phyloP scores from a whole-genome alignment of 169 alveolate species.

The Cryptosporidium xiaoi region DNA sequence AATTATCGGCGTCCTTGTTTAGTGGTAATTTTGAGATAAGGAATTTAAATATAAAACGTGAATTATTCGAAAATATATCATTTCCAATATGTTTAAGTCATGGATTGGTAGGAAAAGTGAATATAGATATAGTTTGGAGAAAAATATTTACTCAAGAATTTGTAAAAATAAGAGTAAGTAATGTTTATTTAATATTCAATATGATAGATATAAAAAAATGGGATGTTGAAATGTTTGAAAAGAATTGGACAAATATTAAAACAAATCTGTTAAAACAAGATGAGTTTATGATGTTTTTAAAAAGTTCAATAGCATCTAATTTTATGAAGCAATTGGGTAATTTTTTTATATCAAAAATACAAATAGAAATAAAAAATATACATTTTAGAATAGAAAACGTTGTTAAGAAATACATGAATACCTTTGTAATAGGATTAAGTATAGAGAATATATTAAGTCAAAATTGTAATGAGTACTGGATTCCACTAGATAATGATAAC shows the following conservation, averaged over 20 bases:
- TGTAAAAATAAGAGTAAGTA: constrained; percentile 30
- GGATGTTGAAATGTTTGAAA: constrained; percentile 69
- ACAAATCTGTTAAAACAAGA: constrained; percentile 45
- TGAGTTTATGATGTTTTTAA: constrained; percentile 43
- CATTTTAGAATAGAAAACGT: constrained; percentile 50
- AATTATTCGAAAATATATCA: constrained; percentile 30
- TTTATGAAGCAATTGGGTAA: constrained; percentile 43
- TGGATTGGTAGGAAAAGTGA: constrained; percentile 61
- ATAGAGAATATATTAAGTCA: constrained; percentile 27
- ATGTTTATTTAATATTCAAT: constrained; percentile 54
- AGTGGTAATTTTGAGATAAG: constrained; percentile 58
- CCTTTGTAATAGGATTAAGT: constrained; percentile 35
- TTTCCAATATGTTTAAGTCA: constrained; percentile 40
- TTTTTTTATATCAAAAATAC: constrained; percentile 55
- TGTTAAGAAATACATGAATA: constrained; percentile 3
- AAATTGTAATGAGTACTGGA: constrained; percentile 68
- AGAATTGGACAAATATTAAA: constrained; percentile 41
- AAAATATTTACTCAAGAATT: constrained; percentile 52
- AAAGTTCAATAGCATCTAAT: constrained; percentile 51
- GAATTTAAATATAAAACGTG: constrained; percentile 31
- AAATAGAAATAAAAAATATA: constrained; percentile 55
- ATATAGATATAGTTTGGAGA: constrained; percentile 51
- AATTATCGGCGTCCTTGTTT: constrained; percentile 27
- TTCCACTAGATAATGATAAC: constrained; percentile 21
- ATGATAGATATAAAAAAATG: constrained; percentile 50